Percentiles rank a stretch among this genome's conserved stretches.
Conservation (phyloP, 2,329 filamentous ascomycete species). For the Pseudogymnoascus sp. region DNA sequence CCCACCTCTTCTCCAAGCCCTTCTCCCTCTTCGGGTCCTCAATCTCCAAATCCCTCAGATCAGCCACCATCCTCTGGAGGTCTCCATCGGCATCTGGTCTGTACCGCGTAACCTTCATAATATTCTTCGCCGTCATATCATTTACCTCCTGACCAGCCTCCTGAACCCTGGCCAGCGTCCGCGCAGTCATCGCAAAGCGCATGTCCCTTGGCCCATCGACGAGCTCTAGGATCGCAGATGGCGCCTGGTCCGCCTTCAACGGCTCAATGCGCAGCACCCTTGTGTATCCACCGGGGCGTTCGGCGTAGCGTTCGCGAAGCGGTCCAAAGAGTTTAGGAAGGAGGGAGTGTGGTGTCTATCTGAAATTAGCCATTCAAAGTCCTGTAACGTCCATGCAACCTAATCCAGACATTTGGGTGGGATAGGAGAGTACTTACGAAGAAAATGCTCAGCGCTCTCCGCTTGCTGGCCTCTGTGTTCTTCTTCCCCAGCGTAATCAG, state of each 20-base stretch:
- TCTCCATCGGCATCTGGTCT: conserved; percentile 57
- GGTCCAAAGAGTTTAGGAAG: conserved; percentile 84
- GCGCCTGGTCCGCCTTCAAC: conserved; percentile 76
- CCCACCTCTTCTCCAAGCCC: conserved; percentile 28
- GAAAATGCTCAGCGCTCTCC: conserved; percentile 71
- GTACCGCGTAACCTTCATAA: conserved; percentile 74
- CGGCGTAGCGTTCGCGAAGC: conserved; percentile 69
- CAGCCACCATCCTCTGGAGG: conserved; percentile 58
- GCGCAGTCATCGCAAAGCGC: conserved; percentile 88
- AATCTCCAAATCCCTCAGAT: conserved; percentile 32
- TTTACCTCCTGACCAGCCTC: conserved; percentile 51
- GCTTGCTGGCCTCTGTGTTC: conserved; percentile 74
- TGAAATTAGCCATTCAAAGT: neutral
- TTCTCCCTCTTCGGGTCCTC: conserved; percentile 26
- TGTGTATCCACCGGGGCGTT: conserved; percentile 85
- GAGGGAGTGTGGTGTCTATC: conserved; percentile 58
- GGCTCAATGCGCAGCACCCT: conserved; percentile 89
- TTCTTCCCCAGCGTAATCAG: conserved; percentile 89
- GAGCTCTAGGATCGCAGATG: conserved; percentile 84
- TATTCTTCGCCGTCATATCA: conserved; percentile 68
- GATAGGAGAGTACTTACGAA: conserved; percentile 54
- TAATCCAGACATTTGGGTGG: neutral
- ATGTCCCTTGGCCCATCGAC: conserved; percentile 92
- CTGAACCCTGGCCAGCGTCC: conserved; percentile 63
- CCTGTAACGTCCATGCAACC: neutral